Evolutionary conservation across 306 rosid genomes (phyloP), one percentile per base, ranked within the genome.

Genomic region (Oemleria cerasiformis): DNA sequence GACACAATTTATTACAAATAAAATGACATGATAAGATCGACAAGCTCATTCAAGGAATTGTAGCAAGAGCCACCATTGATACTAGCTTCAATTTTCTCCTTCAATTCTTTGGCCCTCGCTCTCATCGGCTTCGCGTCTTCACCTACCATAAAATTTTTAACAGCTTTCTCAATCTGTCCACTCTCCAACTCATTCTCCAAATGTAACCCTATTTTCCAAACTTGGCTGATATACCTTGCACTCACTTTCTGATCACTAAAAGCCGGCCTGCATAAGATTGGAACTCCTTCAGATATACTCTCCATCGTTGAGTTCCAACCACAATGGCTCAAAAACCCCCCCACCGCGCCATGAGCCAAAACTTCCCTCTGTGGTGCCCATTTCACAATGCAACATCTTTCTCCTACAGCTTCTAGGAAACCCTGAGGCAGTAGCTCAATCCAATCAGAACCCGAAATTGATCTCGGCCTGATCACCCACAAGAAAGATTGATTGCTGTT

Each of bases 341-440:
- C 89, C 2, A 88, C 71, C 0, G 82, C 71, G 0, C 67, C 73
- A 57, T 91, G 95, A 5, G 78, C 86, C 70, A 91, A 40, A 67
- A 88, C 91, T 65, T 85, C 87, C 61, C 57, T 79, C 68, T 88
- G 90, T 20, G 96, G 96, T 21, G 91, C 91, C 96, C 96, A 88
- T 75, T 89, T 84, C 39, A 88, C 86, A 60, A 88, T 71, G 75
- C 65, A 76, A 1, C 88, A 88, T 62, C 80, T 81, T 43, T 75
- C 87, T 40, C 79, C 78, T 62, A 84, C 51, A 56, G 44, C 79
- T 56, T 83, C 84, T 5, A 47, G 56, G 60, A 88, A 84, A 42
- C 78, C 85, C 39, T 44, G 72, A 2, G 88, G 90, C 84, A 87
- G 71, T 8, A 77, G 73, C 73, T 83, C 89, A 3, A 77, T 80